Conservation (phyloP, 129 eudicot genomes). For the Erigeron canadensis region DNA sequence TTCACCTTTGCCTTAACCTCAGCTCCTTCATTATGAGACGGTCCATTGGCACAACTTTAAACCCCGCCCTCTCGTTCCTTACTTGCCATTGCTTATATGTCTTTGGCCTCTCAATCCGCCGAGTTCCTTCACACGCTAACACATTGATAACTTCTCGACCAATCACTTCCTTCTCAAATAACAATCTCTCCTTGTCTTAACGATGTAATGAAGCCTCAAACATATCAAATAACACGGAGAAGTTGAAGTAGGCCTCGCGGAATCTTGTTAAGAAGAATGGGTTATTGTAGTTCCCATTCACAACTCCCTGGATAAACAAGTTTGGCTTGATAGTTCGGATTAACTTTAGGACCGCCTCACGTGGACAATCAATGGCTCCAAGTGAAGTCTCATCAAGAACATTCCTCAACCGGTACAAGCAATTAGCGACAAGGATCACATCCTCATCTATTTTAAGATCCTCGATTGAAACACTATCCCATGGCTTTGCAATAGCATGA, state of each 20-base stretch:
- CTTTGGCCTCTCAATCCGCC: conserved; percentile 62
- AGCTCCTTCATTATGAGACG: conserved; percentile 36
- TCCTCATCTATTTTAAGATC: conserved; percentile 51
- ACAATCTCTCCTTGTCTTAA: conserved; percentile 45
- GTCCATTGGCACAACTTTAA: conserved; percentile 34
- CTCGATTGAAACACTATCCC: conserved; percentile 52
- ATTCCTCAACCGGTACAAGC: conserved; percentile 49
- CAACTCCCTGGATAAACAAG: conserved; percentile 56
- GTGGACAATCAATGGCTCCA: conserved; percentile 41
- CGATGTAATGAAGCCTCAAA: conserved; percentile 44
- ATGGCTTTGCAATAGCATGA: conserved; percentile 54
- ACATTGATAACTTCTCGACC: conserved; percentile 61
- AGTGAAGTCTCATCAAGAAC: conserved; percentile 54
- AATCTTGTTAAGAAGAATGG: conserved; percentile 66
- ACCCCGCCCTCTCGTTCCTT: conserved; percentile 51
- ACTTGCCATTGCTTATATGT: conserved; percentile 62
- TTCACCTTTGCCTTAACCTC: conserved; percentile 39
- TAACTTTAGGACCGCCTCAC: conserved; percentile 61
- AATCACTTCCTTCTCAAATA: conserved; percentile 49
- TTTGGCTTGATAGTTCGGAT: conserved; percentile 47
- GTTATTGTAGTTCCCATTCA: conserved; percentile 60
- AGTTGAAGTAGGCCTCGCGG: conserved; percentile 60
- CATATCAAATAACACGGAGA: conserved; percentile 57
- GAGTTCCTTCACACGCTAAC: conserved; percentile 59
- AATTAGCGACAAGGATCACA: conserved; percentile 54